Evolutionary conservation across 805 yeast genomes (phyloP).

Genomic region (Cyberlindnera mississippiensis): DNA sequence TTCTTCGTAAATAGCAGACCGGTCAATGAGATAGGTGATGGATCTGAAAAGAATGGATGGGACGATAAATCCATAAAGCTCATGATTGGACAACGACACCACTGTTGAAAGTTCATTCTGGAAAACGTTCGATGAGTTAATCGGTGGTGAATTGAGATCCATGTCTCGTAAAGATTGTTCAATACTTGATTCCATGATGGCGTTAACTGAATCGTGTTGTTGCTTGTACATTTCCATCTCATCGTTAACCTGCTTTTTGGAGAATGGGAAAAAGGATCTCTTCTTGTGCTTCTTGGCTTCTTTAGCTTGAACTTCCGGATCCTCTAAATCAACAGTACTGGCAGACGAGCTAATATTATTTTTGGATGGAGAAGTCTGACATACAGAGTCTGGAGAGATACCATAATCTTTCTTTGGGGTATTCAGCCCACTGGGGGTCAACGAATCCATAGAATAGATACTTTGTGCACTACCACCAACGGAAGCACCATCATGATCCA

Average conservation of each 20-base stretch:
- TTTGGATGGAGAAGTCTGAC: constrained; percentile 6
- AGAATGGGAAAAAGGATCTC: constrained; percentile 59
- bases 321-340: constrained; percentile 16
- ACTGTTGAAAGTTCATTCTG: constrained; percentile 60
- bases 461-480: constrained; percentile 6
- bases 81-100: constrained; percentile 46
- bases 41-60: constrained; percentile 82
- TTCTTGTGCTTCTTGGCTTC: constrained; percentile 47
- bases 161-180: constrained; percentile 30
- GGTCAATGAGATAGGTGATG: constrained; percentile 56
- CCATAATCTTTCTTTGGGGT: constrained; percentile 6
- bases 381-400: constrained; percentile 4
- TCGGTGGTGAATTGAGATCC: constrained; percentile 21
- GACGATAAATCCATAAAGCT: constrained; percentile 38
- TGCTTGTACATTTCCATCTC: constrained; percentile 7
- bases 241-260: constrained; percentile 28
- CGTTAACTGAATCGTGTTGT: constrained; percentile 6
- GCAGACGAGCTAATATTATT: constrained; percentile 5
- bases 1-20: constrained; percentile 77
- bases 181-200: constrained; percentile 18
- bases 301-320: constrained; percentile 19
- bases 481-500: constrained; percentile 17
- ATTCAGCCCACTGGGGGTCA: not conserved
- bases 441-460: constrained; percentile 9
- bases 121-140: constrained; percentile 45